Evolutionary conservation across 192 early-diverging fungal species (phyloP), one percentile per base, ranked within the genome.

Genomic region (Coemansia sp.): DNA sequence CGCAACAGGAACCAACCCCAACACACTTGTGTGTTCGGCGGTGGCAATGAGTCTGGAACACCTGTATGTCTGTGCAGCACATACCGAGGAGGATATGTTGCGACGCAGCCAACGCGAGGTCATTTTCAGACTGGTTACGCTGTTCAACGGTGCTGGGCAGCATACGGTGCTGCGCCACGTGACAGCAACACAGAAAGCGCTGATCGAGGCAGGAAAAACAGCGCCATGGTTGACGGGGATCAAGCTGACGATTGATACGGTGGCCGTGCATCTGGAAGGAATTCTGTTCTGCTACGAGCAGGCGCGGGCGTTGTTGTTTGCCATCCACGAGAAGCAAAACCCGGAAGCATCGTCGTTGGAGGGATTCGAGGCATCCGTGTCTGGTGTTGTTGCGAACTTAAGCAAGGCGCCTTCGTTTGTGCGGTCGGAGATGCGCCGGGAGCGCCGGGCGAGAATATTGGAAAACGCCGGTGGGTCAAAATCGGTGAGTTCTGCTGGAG

Each of bases 161-260:
- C 42, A 61, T n/a, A 65, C 63, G 0, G 31, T 62, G 1, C 3
- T 31, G n/a, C 31, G 38, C 13, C 63, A 70, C 25, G 59, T 55
- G 19, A 14, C 40, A 0, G 41, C 19, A 0, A 25, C 47, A 27
- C 67, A 62, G 3, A 40, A 47, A 22, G 41, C 57, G 4, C 67
- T 75, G 5, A 31, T 62, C 22, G 48, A 55, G 50, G 67, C 67
- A 3, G 55, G 57, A 50, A 37, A 62, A 25, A 53, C 59, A 1
- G 64, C 57, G 17, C 73, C 73, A 9, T 75, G 73, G 73, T 59
- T 75, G 14, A 19, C 52, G 0, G 58, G 40, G 6, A 31, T 40
- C 1, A 36, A 29, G 20, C 23, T 65, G 2, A 41, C 57, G 6
- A 17, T 31, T 0, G 59, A 66, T 20, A 58, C 25, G 2, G 67